Evolutionary conservation across 345 rosid species (phyloP).

Genomic region (Populus euphratica): DNA sequence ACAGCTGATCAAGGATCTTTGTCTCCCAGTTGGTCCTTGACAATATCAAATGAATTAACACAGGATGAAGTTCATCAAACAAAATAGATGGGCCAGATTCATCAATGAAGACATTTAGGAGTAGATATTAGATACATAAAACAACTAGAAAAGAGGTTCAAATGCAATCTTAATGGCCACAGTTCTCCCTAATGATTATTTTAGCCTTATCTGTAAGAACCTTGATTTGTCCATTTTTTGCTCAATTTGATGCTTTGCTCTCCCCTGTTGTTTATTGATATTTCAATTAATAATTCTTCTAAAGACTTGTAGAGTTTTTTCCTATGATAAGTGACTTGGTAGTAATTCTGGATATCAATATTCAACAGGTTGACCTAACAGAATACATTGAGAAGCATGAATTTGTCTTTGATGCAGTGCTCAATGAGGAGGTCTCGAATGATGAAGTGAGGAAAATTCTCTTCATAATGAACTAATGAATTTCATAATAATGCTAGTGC

Average conservation of each 20-base stretch:
- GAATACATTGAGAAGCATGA: constrained; percentile 92
- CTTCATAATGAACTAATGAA: not conserved
- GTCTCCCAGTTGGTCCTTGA: not conserved
- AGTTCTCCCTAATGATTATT: constrained; percentile 8
- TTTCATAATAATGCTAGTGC: not conserved
- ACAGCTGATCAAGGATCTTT: not conserved
- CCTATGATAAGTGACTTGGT: not conserved
- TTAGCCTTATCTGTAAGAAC: not conserved
- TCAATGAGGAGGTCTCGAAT: constrained; percentile 94
- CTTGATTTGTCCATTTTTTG: not conserved
- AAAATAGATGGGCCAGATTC: not conserved
- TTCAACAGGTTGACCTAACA: constrained; percentile 85
- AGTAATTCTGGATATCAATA: constrained; percentile 10
- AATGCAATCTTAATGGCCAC: not conserved
- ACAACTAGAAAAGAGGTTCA: not conserved
- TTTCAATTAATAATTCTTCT: not conserved
- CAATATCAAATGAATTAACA: not conserved
- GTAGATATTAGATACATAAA: not conserved
- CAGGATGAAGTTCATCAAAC: not conserved
- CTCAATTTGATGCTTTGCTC: not conserved
- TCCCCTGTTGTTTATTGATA: not conserved
- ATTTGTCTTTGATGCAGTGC: constrained; percentile 89
- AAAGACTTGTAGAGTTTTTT: not conserved
- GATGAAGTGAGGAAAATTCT: constrained; percentile 65
- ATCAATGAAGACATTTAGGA: not conserved